phyloP scores from a whole-genome alignment of 441 rosid genomes.

The Hura crepitans region DNA sequence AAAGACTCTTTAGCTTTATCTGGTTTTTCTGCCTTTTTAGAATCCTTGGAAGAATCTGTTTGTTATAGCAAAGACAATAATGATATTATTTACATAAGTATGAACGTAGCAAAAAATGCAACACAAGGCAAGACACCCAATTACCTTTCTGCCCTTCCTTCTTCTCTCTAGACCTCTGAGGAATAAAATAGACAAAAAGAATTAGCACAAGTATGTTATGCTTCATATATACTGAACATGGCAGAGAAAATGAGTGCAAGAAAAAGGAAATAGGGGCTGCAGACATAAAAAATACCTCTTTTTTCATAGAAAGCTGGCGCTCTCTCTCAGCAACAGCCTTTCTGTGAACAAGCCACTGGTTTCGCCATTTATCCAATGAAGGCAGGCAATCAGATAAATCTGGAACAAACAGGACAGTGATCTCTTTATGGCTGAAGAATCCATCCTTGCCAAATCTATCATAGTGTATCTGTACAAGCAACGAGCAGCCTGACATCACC shows the following conservation, averaged over 20 bases:
- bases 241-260: neutral
- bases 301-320: slow-evolving; percentile 45
- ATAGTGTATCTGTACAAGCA: slow-evolving; percentile 76
- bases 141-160: slow-evolving; percentile 60
- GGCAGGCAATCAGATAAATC: slow-evolving; percentile 91
- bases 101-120: slow-evolving; percentile 11
- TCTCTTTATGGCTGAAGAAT: slow-evolving; percentile 79
- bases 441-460: slow-evolving; percentile 89
- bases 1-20: slow-evolving; percentile 37
- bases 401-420: slow-evolving; percentile 88
- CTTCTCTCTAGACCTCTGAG: slow-evolving; percentile 52
- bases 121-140: slow-evolving; percentile 17
- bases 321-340: slow-evolving; percentile 69
- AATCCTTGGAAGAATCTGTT: slow-evolving; percentile 37
- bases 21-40: slow-evolving; percentile 34
- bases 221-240: neutral
- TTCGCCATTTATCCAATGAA: slow-evolving; percentile 69
- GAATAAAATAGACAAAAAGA: slow-evolving; percentile 15
- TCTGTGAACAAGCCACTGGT: slow-evolving; percentile 80
- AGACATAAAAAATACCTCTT: slow-evolving; percentile 39
- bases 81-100: slow-evolving; percentile 12
- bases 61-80: slow-evolving; percentile 26
- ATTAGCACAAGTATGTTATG: slow-evolving; percentile 16
- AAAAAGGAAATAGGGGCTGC: neutral
- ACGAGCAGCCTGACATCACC: slow-evolving; percentile 13